Percentiles rank a stretch among this genome's conserved stretches.
phyloP scores from a whole-genome alignment of 805 yeast species.

The Metschnikowia lochheadii region DNA sequence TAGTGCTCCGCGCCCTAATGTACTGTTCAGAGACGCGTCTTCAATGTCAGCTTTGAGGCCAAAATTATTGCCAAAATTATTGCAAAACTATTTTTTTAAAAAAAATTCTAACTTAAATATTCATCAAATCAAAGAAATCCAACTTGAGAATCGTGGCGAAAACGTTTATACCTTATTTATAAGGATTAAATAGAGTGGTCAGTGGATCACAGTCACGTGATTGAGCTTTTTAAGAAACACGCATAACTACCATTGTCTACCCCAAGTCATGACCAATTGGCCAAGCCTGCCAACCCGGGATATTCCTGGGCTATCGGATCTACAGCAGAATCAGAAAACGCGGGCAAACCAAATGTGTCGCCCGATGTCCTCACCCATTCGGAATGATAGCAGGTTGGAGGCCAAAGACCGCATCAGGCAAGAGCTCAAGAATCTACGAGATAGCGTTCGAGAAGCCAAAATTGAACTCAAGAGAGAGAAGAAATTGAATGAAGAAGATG shows the following conservation, averaged over 20 bases:
- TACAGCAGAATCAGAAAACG: conserved; percentile 10
- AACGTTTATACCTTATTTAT: no score
- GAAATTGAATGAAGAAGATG: conserved; percentile 9
- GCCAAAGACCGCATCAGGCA: conserved; percentile 1
- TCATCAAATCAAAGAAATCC: no score
- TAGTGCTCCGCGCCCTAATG: background rate
- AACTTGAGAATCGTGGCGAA: no score
- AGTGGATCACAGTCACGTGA: background rate
- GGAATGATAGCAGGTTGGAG: background rate
- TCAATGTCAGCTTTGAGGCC: background rate
- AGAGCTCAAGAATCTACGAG: conserved; percentile 10
- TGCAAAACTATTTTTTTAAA: no score
- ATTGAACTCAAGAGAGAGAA: conserved; percentile 13
- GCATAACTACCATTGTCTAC: background rate
- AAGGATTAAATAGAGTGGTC: background rate
- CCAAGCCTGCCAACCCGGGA: conserved; percentile 15
- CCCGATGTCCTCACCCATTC: conserved; percentile 17
- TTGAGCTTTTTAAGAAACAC: background rate
- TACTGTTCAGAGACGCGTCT: background rate
- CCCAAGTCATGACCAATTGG: conserved; percentile 6
- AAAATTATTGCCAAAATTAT: background rate
- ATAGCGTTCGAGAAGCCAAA: conserved; percentile 9
- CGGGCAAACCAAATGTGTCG: conserved; percentile 12
- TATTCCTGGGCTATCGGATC: conserved; percentile 5
- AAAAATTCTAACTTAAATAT: no score